phyloP scores from a whole-genome alignment of 2,329 filamentous ascomycete species.

The Fusarium sp. region DNA sequence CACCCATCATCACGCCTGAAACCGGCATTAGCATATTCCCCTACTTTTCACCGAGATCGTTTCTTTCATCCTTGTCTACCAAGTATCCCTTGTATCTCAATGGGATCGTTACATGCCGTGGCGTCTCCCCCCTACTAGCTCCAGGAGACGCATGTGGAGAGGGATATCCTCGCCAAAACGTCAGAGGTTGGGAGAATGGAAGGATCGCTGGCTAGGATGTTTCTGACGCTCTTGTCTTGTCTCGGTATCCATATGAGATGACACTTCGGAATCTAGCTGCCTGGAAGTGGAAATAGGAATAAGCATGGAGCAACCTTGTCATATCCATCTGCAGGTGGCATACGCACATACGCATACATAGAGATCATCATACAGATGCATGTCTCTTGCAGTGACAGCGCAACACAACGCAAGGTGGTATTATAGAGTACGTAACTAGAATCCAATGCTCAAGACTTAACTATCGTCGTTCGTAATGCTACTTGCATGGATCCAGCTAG shows the following conservation, averaged over 20 bases:
- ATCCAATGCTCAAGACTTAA: not conserved
- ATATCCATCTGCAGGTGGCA: not conserved
- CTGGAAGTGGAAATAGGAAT: not conserved
- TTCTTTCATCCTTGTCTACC: conserved; percentile 19
- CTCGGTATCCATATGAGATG: not conserved
- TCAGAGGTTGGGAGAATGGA: not conserved
- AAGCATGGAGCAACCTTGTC: conserved; percentile 11
- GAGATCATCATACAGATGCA: conserved; percentile 27
- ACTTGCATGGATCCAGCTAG: conserved; percentile 12
- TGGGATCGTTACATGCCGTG: conserved; percentile 35
- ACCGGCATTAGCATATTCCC: conserved; percentile 24
- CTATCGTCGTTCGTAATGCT: conserved; percentile 7
- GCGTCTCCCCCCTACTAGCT: conserved; percentile 26
- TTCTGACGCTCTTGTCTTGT: conserved; percentile 10
- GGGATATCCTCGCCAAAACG: conserved; percentile 1
- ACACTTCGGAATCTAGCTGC: not conserved
- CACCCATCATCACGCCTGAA: conserved; percentile 25
- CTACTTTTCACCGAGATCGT: conserved; percentile 24
- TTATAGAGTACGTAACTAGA: conserved; percentile 1
- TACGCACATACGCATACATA: conserved; percentile 10
- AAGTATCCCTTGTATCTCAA: conserved; percentile 12
- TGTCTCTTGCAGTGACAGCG: conserved; percentile 23
- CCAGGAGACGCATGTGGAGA: conserved; percentile 28
- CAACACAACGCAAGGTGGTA: conserved; percentile 16
- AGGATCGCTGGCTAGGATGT: conserved; percentile 13